These are phyloP conservation scores for Samsoniella hepiali DNA, from an alignment of 2,329 filamentous ascomycete species.

Conservation along the genomic window DNA sequence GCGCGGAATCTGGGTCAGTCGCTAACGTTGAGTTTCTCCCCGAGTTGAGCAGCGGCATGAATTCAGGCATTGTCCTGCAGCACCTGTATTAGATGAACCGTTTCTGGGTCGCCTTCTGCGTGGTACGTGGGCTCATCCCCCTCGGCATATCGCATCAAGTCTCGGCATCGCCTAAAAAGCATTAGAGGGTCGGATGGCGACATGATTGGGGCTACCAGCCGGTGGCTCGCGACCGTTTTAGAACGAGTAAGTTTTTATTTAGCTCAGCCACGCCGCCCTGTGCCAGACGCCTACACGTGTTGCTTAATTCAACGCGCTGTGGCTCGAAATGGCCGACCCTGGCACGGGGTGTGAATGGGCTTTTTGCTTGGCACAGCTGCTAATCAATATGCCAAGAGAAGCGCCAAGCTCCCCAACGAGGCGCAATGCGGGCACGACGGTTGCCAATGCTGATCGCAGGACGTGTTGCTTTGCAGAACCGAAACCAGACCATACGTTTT, in stretches of 20 bases:
- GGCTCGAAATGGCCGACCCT: constrained; percentile 5
- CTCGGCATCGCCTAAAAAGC: neutral
- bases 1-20: neutral
- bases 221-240: constrained; percentile 9
- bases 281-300: constrained; percentile 9
- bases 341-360: neutral
- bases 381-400: constrained; percentile 5
- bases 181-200: neutral
- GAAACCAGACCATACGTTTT: neutral
- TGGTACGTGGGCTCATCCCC: constrained; percentile 7
- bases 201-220: constrained; percentile 4
- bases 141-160: neutral
- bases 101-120: neutral
- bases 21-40: neutral
- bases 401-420: constrained; percentile 8
- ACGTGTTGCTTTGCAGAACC: neutral
- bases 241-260: constrained; percentile 13
- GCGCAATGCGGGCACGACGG: constrained; percentile 5
- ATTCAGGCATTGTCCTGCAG: neutral
- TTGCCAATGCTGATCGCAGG: constrained; percentile 8
- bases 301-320: neutral
- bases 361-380: constrained; percentile 2
- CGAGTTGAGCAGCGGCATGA: neutral
- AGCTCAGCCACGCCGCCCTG: constrained; percentile 8
- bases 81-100: neutral